A percentile compares a stretch with the other conserved stretches of the same genome.
Evolutionary conservation across 2,329 filamentous ascomycete species (phyloP).

Genomic region (Talaromyces rugulosus): DNA sequence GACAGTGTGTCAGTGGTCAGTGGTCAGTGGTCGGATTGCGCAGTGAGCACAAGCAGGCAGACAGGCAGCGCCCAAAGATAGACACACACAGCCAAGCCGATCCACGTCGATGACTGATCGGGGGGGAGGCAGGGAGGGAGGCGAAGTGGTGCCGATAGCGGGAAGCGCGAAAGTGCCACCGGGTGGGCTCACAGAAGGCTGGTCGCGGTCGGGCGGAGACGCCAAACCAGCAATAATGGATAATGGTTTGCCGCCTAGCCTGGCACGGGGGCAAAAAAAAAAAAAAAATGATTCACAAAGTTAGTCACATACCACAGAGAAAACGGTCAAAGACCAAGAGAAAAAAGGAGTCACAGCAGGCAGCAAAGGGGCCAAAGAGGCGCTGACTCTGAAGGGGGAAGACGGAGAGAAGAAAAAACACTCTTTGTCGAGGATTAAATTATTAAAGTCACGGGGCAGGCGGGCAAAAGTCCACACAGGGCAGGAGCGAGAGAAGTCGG

Average conservation of each 20-base stretch:
- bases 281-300: neutral
- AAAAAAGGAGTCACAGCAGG: neutral
- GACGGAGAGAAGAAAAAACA: neutral
- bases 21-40: too few species aligned
- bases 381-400: neutral
- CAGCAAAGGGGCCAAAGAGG: neutral
- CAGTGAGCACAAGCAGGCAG: too few species aligned
- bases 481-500: neutral
- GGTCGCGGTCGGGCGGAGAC: neutral
- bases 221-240: too few species aligned
- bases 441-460: neutral
- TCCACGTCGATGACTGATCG: neutral
- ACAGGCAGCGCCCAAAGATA: conserved; percentile 15
- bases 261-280: neutral
- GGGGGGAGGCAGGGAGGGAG: neutral
- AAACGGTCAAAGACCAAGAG: neutral
- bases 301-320: neutral
- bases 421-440: neutral
- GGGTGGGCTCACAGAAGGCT: neutral
- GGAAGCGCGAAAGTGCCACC: neutral
- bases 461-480: neutral
- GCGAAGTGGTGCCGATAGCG: neutral
- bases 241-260: neutral
- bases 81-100: conserved; percentile 2
- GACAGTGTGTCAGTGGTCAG: neutral